A percentile compares a stretch with the other conserved stretches of the same genome.
These are phyloP conservation scores for Biancaea sappan DNA, from an alignment of 306 rosid species.

Conservation along the genomic window DNA sequence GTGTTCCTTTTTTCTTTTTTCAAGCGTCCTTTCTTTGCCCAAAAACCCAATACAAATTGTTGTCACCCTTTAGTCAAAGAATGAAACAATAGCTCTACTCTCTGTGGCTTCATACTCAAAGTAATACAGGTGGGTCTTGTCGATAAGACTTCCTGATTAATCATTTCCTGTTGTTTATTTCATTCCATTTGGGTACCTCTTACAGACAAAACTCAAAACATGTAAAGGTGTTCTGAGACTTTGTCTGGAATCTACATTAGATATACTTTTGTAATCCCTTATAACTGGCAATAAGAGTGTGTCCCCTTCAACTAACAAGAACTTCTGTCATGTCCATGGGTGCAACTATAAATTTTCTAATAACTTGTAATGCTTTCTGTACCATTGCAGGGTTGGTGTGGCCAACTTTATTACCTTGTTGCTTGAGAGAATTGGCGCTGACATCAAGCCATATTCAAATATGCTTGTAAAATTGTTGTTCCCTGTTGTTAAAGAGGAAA, in stretches of 20 bases:
- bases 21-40: background rate
- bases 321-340: constrained; percentile 23
- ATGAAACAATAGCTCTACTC: background rate
- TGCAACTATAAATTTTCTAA: constrained; percentile 8
- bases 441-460: constrained; percentile 78
- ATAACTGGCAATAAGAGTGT: constrained; percentile 7
- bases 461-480: constrained; percentile 77
- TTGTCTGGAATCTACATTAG: background rate
- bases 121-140: background rate
- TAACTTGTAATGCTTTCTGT: constrained; percentile 13
- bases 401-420: constrained; percentile 83
- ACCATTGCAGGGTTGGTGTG: constrained; percentile 82
- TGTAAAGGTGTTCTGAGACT: background rate
- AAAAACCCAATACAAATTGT: background rate
- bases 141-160: background rate
- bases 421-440: constrained; percentile 78
- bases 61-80: constrained; percentile 2
- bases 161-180: background rate
- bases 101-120: background rate
- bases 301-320: constrained; percentile 1
- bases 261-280: background rate
- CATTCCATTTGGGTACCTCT: background rate
- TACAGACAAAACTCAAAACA: background rate
- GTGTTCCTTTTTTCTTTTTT: too few relatives aligned
- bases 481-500: constrained; percentile 86